Conservation (phyloP, 495 filamentous ascomycete genomes). For the Podospora tetraspora region DNA sequence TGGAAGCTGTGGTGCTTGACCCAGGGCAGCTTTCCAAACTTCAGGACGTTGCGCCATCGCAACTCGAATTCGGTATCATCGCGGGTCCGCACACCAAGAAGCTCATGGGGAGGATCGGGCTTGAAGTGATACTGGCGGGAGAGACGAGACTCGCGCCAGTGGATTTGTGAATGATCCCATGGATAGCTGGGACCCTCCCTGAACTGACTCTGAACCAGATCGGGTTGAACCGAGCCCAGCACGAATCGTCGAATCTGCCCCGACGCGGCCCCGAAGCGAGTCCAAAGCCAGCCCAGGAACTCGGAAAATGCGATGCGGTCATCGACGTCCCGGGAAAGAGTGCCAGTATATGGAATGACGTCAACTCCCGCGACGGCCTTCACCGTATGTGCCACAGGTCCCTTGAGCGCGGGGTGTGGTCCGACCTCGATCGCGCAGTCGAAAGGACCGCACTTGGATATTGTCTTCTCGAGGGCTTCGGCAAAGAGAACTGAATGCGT, state of each 20-base stretch:
- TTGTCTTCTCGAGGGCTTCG: conserved; percentile 44
- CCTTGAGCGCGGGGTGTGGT: conserved; percentile 51
- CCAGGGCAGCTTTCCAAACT: conserved; percentile 41
- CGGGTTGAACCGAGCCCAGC: conserved; percentile 28
- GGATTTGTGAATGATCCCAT: conserved; percentile 45
- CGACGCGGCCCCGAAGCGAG: conserved; percentile 27
- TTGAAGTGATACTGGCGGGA: conserved; percentile 43
- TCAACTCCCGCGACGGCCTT: conserved; percentile 20
- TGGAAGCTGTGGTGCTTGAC: conserved; percentile 40
- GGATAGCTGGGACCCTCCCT: conserved; percentile 39
- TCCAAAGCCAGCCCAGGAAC: conserved; percentile 49
- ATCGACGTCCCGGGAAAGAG: conserved; percentile 34
- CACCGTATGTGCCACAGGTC: conserved; percentile 41
- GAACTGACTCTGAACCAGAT: conserved; percentile 24
- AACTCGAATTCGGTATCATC: conserved; percentile 39
- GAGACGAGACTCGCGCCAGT: conserved; percentile 46
- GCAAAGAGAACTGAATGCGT: conserved; percentile 50
- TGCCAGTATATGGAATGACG: conserved; percentile 36
- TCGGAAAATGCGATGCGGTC: conserved; percentile 40
- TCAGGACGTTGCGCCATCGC: conserved; percentile 45
- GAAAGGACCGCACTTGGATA: conserved; percentile 32
- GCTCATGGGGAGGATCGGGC: conserved; percentile 35
- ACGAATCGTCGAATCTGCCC: conserved; percentile 32
- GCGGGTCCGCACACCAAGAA: conserved; percentile 43
- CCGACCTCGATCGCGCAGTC: conserved; percentile 51